Base-by-base conservation (phyloP, 1,284 basidiomycete species). In the Neonothopanus nambi region DNA sequence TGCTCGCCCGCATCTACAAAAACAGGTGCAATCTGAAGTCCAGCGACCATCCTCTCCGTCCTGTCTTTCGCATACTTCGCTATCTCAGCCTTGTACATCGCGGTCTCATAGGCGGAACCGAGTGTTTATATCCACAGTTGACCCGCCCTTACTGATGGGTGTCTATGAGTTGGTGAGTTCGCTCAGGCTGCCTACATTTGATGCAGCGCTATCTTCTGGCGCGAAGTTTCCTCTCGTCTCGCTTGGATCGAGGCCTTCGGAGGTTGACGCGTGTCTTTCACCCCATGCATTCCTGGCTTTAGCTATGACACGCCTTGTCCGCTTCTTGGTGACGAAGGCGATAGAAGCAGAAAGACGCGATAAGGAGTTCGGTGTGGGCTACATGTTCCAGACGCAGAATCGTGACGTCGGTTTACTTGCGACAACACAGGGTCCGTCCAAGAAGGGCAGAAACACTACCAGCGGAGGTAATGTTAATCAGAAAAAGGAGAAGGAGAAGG, bases 281-380 rank as follows among this genome's bases (percentile, higher is more conserved):
- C 74, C 80, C 9, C 66, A 70, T 53, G 79, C 78, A 4, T 55
- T 77, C 30, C 65, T 85, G 23, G 68, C 77, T 9, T 58, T 79
- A 15, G 61, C 68, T 9, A 63, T 72, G 24, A 67, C 69, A 54
- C 59, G 54, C 24, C 71, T 79, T 48, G 53, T 76, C 6, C 66
- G 64, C n/a, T 57, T 57, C 0, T 58, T 77, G 44, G 61, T 76
- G 18, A 57, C 63, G 30, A 63, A 65, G 30, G 76, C 71, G 30
- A 45, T 74, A 33, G 63, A 70, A 12, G 63, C 68, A 36, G 64
- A 68, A 23, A 63, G 63, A 35, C 57, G 59, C 35, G 70, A 76
- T 56, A 68, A 68, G 23, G 55, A 51, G 5, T 36, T 46, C 17
- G 55, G 51, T 21, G 42, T 57, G 5, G 44, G 24, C 21, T 57